phyloP scores from a whole-genome alignment of 148 eudicot species.

The Camellia sinensis region DNA sequence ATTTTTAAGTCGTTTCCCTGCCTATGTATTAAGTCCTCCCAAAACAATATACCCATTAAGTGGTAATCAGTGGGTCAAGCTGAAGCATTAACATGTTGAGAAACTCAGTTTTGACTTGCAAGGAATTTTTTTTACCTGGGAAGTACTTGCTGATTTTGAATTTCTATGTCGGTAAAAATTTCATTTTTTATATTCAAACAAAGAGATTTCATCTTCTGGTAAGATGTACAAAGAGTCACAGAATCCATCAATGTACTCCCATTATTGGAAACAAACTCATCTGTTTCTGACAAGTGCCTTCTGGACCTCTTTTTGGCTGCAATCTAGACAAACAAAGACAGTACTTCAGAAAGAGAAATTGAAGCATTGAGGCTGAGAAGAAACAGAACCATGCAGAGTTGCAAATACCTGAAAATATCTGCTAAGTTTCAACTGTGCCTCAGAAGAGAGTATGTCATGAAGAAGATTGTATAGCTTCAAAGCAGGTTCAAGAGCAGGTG shows the following conservation, averaged over 20 bases:
- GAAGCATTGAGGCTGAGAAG: neutral
- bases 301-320: conserved; percentile 91
- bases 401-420: conserved; percentile 70
- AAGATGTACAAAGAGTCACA: conserved; percentile 54
- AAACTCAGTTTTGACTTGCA: neutral
- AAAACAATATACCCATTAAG: neutral
- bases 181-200: conserved; percentile 71
- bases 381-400: neutral
- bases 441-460: conserved; percentile 75
- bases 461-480: conserved; percentile 74
- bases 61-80: neutral
- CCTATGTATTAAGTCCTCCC: neutral
- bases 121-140: conserved; percentile 53
- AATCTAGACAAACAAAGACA: conserved; percentile 35
- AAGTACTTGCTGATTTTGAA: conserved; percentile 75
- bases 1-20: neutral
- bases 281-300: conserved; percentile 74
- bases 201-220: conserved; percentile 74
- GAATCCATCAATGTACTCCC: conserved; percentile 57
- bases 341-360: conserved; percentile 6
- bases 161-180: conserved; percentile 73
- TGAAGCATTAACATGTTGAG: neutral
- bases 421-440: conserved; percentile 70
- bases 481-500: conserved; percentile 79
- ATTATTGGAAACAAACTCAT: conserved; percentile 62